phyloP scores from a whole-genome alignment of 352 stramenopile genomes.

The Pythium coloratum region DNA sequence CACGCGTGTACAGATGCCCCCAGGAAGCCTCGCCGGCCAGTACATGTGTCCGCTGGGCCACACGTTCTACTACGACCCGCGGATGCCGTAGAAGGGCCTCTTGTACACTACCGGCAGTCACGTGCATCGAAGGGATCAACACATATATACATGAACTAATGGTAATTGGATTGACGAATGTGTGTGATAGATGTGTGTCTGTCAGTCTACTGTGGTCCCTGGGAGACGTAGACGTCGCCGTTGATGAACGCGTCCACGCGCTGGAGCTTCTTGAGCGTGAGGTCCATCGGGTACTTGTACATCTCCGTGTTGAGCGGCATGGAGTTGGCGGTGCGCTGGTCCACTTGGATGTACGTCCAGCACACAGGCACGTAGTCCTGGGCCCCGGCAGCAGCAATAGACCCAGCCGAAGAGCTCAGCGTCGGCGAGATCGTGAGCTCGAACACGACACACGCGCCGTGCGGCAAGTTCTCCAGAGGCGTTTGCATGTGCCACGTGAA shows the following conservation, averaged over 20 bases:
- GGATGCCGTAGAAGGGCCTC: constrained; percentile 27
- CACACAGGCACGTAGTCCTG: constrained; percentile 65
- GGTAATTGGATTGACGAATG: neutral
- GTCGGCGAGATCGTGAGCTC: constrained; percentile 57
- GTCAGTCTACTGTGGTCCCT: constrained; percentile 36
- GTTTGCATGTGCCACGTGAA: constrained; percentile 94
- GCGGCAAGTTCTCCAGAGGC: constrained; percentile 88
- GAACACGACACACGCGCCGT: constrained; percentile 69
- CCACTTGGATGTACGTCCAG: constrained; percentile 84
- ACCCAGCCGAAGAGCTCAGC: constrained; percentile 22
- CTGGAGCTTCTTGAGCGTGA: constrained; percentile 73
- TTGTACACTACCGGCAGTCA: neutral
- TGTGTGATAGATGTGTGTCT: neutral
- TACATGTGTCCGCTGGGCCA: constrained; percentile 89
- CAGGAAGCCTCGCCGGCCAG: constrained; percentile 78
- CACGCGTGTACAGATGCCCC: constrained; percentile 86
- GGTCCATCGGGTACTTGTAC: constrained; percentile 80
- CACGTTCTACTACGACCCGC: constrained; percentile 85
- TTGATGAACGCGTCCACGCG: constrained; percentile 77
- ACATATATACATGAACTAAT: neutral
- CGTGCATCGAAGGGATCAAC: neutral
- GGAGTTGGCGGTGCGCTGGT: constrained; percentile 77
- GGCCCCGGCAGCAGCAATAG: constrained; percentile 31
- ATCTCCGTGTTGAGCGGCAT: constrained; percentile 70
- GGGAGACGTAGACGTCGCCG: constrained; percentile 69